Evolutionary conservation across 2,329 filamentous ascomycete species (phyloP), one percentile per base, ranked within the genome.

Genomic region (Cladosporium sp.): DNA sequence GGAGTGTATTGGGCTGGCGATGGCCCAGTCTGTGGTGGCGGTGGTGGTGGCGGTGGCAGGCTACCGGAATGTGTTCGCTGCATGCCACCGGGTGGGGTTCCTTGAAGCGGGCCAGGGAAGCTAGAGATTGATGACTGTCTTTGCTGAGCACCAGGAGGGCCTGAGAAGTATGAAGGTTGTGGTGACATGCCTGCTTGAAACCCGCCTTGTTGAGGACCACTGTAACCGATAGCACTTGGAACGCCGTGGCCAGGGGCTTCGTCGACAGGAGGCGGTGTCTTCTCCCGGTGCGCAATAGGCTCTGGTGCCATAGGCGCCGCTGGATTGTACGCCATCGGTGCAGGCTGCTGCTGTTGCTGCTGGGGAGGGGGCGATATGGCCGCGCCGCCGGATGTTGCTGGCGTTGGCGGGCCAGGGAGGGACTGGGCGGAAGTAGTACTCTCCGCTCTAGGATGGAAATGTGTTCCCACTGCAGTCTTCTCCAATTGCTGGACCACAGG

Each of bases 291-390:
- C 17, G 78, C 74, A 45, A 90, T 82, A 18, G 80, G 75, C 65
- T 91, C 87, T 1, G 87, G 86, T 0, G 86, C 85, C 0, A 86
- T 78, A 4, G 88, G 88, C 1, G 87, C 86, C 1, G 88, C 87
- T 3, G 88, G 88, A 63, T 91, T 91, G 64, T 91, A 91, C 2
- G 85, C 80, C 71, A 88, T 82, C 0, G 85, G 84, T 5, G 58
- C 32, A 2, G 47, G 32, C 7, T 70, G 59, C 48, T 32, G 56
- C 43, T 29, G 57, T 43, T 38, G 57, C 62, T 29, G 71, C 61
- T n/a, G 73, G 67, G 52, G 61, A 4, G 57, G 34, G 8, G 54
- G 54, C 29, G 58, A 50, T 20, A 54, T 55, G 3, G 57, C 51
- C 3, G 58, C 56, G 30, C 47, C 56, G 9, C 52, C 54, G 7